phyloP scores from a whole-genome alignment of 306 rosid genomes.

The Begonia fuchsioides region DNA sequence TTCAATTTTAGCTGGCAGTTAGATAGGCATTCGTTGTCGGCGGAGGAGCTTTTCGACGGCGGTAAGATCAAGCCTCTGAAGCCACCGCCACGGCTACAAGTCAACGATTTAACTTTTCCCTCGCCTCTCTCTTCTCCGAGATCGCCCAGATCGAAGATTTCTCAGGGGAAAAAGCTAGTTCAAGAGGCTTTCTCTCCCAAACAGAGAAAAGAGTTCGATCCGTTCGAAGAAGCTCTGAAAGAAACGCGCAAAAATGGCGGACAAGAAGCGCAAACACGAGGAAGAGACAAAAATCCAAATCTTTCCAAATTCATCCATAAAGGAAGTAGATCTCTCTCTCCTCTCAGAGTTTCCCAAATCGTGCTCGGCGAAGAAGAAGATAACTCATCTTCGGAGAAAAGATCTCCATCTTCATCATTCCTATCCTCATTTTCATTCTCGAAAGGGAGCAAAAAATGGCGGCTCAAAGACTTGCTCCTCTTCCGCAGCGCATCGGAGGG shows the following conservation, averaged over 20 bases:
- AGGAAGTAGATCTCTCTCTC: constrained; percentile 64
- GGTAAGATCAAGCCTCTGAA: constrained; percentile 65
- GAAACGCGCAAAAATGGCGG: constrained; percentile 13
- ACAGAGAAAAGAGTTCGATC: constrained; percentile 26
- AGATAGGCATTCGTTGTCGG: constrained; percentile 22
- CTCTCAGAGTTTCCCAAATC: constrained; percentile 56
- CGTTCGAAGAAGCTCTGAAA: constrained; percentile 30
- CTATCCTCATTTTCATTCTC: constrained; percentile 32
- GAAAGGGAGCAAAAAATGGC: constrained; percentile 40
- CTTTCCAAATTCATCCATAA: constrained; percentile 14
- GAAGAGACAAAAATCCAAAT: constrained; percentile 23
- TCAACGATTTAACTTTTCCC: neutral
- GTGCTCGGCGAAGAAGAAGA: constrained; percentile 25
- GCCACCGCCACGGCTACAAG: constrained; percentile 31
- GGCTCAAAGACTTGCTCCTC: constrained; percentile 33
- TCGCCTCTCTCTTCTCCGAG: constrained; percentile 5
- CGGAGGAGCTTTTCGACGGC: constrained; percentile 65
- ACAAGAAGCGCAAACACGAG: constrained; percentile 15
- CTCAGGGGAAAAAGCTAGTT: constrained; percentile 18
- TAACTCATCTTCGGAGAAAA: neutral
- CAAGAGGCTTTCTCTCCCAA: constrained; percentile 31
- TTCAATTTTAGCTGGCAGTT: constrained; percentile 24
- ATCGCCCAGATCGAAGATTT: constrained; percentile 6
- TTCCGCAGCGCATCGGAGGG: constrained; percentile 61
- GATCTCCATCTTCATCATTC: constrained; percentile 12